Base-by-base conservation (phyloP, 495 filamentous ascomycete species). In the Thermothielavioides terrestris region DNA sequence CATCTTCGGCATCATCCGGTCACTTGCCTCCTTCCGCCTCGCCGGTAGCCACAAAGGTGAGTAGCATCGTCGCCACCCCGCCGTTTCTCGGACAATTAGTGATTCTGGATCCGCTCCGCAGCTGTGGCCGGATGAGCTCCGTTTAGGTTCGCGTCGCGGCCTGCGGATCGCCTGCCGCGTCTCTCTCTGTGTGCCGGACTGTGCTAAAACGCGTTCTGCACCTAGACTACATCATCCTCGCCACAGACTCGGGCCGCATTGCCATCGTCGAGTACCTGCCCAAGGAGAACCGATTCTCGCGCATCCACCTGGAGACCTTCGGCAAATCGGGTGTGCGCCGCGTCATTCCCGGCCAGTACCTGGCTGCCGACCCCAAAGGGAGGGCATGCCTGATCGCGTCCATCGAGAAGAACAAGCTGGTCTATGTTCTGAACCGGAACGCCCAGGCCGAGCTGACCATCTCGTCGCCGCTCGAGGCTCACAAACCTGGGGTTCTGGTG, bases 391-490 rank as follows among this genome's bases (percentile, higher is more conserved):
- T 99, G 56, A 88, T 96, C 42, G 87, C 94, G 6, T 88, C 89
- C 8, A 76, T 92, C 50, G 94, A 99, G 69, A 99, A 99, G 80
- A 97, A 97, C 69, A 97, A 97, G 71, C 85, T 99, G 57, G 94
- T 97, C 62, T 99, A 97, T 68, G 91, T 97, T 61, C 76, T 99
- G 46, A 96, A 96, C 70, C 85, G 94, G 32, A 94, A 95, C 69
- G 79, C 89, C 31, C 87, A 95, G 68, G 89, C 87, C 27, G 89
- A 95, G 63, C 77, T 97, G 60, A 92, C 89, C 22, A 97, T 97
- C 32, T 99, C 94, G 6, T 96, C 90, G 14, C 91, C 94, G 1
- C 73, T 97, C n/a, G 94, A 97, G 69, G 94, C 94, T 6, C 92
- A 97, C 68, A 94, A 89, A 66, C 80, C 88, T n/a, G 89, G 94